Percentiles rank a stretch among this genome's conserved stretches.
Conservation (phyloP, 108 stramenopile species). For the Skeletonema potamos region DNA sequence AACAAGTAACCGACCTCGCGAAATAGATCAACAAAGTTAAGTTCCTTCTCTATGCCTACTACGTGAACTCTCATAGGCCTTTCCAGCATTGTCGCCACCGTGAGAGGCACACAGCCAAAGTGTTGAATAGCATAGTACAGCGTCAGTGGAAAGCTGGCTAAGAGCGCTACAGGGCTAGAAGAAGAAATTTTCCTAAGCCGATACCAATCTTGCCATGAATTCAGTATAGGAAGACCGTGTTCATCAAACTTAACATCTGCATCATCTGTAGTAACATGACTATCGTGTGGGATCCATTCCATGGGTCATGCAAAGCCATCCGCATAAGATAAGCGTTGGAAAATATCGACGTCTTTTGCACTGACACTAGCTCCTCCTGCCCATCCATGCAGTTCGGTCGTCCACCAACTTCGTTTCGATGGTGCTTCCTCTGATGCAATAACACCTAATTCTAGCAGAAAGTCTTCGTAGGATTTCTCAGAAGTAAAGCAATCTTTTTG, state of each 20-base stretch:
- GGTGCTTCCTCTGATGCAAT: background rate
- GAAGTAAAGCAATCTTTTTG: constrained; percentile 53
- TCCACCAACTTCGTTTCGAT: constrained; percentile 60
- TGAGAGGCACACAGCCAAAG: constrained; percentile 70
- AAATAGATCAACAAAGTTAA: constrained; percentile 88
- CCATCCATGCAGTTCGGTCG: constrained; percentile 79
- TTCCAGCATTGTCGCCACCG: constrained; percentile 77
- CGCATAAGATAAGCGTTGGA: constrained; percentile 48
- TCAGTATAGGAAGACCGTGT: constrained; percentile 48
- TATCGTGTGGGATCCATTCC: constrained; percentile 59
- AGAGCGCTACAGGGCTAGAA: constrained; percentile 68
- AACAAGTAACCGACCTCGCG: constrained; percentile 68
- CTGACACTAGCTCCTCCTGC: constrained; percentile 62
- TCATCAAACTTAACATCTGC: constrained; percentile 25
- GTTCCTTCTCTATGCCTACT: constrained; percentile 88
- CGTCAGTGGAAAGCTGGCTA: constrained; percentile 82
- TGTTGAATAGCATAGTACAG: constrained; percentile 73
- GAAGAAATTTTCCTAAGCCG: constrained; percentile 56
- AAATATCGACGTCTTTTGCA: constrained; percentile 59
- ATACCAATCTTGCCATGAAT: constrained; percentile 82
- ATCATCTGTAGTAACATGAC: constrained; percentile 40
- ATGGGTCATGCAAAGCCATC: constrained; percentile 62
- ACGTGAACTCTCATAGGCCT: constrained; percentile 75
- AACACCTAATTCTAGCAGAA: constrained; percentile 48
- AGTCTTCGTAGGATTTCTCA: constrained; percentile 58